A percentile compares a stretch with the other conserved stretches of the same genome.
These are phyloP conservation scores for Pythium plurisporium DNA, from an alignment of 352 stramenopile species.

Conservation along the genomic window DNA sequence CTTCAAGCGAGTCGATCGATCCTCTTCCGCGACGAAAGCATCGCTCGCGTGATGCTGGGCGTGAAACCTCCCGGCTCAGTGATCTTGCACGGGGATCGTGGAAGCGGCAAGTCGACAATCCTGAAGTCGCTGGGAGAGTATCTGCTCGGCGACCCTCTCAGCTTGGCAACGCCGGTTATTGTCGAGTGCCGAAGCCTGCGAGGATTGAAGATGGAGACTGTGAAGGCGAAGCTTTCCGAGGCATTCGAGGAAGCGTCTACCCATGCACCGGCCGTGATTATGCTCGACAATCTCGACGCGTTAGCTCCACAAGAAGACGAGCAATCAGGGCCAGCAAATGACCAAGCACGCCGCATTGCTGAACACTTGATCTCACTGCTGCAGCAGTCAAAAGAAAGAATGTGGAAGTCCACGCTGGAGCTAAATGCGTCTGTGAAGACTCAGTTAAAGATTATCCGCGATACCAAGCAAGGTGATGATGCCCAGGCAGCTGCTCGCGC, in stretches of 20 bases:
- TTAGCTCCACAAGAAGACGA: slow-evolving; percentile 79
- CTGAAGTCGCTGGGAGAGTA: slow-evolving; percentile 42
- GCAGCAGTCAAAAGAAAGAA: slow-evolving; percentile 41
- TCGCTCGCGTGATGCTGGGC: slow-evolving; percentile 54
- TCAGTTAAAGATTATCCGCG: slow-evolving; percentile 7
- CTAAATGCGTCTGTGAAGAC: slow-evolving; percentile 50
- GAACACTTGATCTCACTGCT: slow-evolving; percentile 66
- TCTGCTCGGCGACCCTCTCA: slow-evolving; percentile 26
- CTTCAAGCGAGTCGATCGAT: slow-evolving; percentile 44
- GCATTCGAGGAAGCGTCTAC: slow-evolving; percentile 45
- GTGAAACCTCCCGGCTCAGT: slow-evolving; percentile 52
- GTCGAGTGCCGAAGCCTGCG: slow-evolving; percentile 70
- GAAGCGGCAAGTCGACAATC: slow-evolving; percentile 78
- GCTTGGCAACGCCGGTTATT: slow-evolving; percentile 38
- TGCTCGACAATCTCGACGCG: slow-evolving; percentile 84
- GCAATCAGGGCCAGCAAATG: slow-evolving; percentile 59
- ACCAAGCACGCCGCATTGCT: slow-evolving; percentile 83
- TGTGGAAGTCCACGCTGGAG: slow-evolving; percentile 57
- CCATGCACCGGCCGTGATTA: slow-evolving; percentile 55
- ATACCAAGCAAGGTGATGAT: slow-evolving; percentile 9
- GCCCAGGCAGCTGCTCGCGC: slow-evolving; percentile 21
- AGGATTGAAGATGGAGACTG: slow-evolving; percentile 83
- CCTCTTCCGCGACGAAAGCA: slow-evolving; percentile 43
- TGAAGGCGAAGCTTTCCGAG: slow-evolving; percentile 60
- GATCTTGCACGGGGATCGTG: slow-evolving; percentile 67